phyloP scores from a whole-genome alignment of 768 basidiomycete genomes.

The Boletus subparvulus region DNA sequence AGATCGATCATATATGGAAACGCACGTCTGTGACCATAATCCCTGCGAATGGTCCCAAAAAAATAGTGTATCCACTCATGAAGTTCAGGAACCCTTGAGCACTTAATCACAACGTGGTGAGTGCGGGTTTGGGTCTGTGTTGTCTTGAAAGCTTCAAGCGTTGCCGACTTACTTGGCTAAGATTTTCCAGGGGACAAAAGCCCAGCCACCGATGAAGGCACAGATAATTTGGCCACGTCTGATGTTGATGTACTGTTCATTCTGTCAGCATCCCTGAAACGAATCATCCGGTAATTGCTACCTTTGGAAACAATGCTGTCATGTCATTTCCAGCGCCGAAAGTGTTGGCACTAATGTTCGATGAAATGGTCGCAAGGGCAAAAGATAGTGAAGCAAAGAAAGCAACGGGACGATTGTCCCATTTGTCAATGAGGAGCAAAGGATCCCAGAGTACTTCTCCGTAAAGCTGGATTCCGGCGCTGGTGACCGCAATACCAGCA shows the following conservation, averaged over 20 bases:
- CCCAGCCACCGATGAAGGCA: slow-evolving; percentile 62
- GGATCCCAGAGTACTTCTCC: slow-evolving; percentile 76
- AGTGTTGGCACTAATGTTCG: slow-evolving; percentile 78
- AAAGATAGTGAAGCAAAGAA: slow-evolving; percentile 83
- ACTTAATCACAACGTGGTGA: slow-evolving; percentile 5
- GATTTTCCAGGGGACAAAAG: slow-evolving; percentile 82
- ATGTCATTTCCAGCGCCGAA: slow-evolving; percentile 81
- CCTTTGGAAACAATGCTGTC: slow-evolving; percentile 66
- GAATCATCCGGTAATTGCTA: background rate
- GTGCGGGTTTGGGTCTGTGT: background rate
- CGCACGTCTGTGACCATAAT: slow-evolving; percentile 63
- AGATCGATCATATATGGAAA: slow-evolving; percentile 3
- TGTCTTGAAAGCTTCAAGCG: background rate
- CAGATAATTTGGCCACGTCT: slow-evolving; percentile 31
- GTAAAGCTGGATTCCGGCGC: slow-evolving; percentile 70
- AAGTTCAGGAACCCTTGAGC: slow-evolving; percentile 74
- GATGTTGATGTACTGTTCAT: slow-evolving; percentile 29
- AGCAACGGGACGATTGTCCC: slow-evolving; percentile 83
- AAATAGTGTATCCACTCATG: slow-evolving; percentile 84
- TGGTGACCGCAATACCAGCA: slow-evolving; percentile 77
- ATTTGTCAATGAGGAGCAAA: slow-evolving; percentile 67
- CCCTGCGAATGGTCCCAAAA: slow-evolving; percentile 82
- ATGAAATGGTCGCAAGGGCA: slow-evolving; percentile 65
- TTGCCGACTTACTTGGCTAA: slow-evolving; percentile 42
- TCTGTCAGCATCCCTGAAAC: slow-evolving; percentile 1